These are phyloP conservation scores for Phytophthora megakarya DNA, from an alignment of 352 stramenopile species.

Conservation along the genomic window DNA sequence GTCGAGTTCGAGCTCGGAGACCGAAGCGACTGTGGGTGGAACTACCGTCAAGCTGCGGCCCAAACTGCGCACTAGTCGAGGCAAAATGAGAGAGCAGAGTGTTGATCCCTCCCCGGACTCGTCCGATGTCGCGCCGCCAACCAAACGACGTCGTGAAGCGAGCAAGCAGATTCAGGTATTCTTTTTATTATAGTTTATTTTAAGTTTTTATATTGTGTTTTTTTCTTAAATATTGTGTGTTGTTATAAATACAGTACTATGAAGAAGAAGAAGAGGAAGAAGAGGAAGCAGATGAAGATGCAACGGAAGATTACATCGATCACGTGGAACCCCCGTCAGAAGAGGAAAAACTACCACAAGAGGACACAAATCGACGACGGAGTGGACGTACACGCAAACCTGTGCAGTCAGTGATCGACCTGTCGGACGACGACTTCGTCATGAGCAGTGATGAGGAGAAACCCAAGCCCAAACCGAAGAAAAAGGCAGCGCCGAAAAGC, in stretches of 20 bases:
- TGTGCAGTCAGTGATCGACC: constrained; percentile 30
- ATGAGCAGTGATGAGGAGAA: constrained; percentile 48
- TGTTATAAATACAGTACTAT: constrained; percentile 20
- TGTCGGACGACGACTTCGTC: constrained; percentile 42
- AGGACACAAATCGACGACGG: constrained; percentile 36
- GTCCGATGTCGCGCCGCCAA: constrained; percentile 19
- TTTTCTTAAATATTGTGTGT: constrained; percentile 16
- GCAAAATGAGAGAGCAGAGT: constrained; percentile 7
- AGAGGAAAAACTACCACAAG: constrained; percentile 29
- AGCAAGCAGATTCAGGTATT: constrained; percentile 34
- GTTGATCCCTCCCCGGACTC: constrained; percentile 21
- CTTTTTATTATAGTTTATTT: constrained; percentile 22
- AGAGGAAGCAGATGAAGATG: constrained; percentile 39
- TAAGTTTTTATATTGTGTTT: constrained; percentile 13
- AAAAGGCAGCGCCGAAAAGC: constrained; percentile 25
- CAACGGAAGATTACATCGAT: constrained; percentile 49
- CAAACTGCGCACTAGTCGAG: constrained; percentile 48
- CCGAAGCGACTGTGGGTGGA: constrained; percentile 20
- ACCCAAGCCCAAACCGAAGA: constrained; percentile 25
- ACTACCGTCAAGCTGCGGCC: constrained; percentile 35
- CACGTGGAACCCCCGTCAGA: constrained; percentile 34
- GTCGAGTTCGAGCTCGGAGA: constrained; percentile 38
- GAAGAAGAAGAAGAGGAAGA: constrained; percentile 32
- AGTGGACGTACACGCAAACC: constrained; percentile 45
- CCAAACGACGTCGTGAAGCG: constrained; percentile 32